Evolutionary conservation across 345 rosid genomes (phyloP), one percentile per base, ranked within the genome.

Genomic region (Acer saccharum): DNA sequence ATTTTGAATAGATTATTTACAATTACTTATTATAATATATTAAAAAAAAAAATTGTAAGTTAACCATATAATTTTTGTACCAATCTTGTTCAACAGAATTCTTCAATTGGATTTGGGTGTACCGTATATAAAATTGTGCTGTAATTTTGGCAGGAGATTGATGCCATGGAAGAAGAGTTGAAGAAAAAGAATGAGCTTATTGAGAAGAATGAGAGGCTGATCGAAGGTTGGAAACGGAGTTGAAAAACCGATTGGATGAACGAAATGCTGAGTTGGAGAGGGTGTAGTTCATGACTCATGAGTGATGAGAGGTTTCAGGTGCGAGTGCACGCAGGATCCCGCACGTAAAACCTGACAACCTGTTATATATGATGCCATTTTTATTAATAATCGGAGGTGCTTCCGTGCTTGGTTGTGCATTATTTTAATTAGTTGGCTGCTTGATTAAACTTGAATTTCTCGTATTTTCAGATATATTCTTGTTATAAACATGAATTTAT

Each of bases 101-200:
- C 68, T 29, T 64, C 29, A 11, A 50, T 50, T 50, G 55, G 55
- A 35, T 35, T 35, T 35, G 39, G 39, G 16, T 50, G 55, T 50
- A 50, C 3, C 2, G 39, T 35, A 35, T 27, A 27, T 20, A 17
- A 29, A 16, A 10, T 14, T 41, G 55, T 1, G 6, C 58, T 71
- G 8, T 29, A 20, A 7, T 7, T 35, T 75, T 71, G 52, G 50
- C 90, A 96, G 99, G 97, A 92, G 72, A 91, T 91, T 69, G 87
- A 87, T 20, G 80, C 68, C n/a, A 86, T 94, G 98, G 94, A 92
- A 75, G 97, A 90, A 85, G 97, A 96, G 84, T 78, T 91, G 71
- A 88, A 83, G 80, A 74, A 74, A 6, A 92, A 90, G 66, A 81
- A 80, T 0, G 93, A 89, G 88, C 82, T 92, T 62, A 86, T 94